Base-by-base conservation (phyloP, 2,329 filamentous ascomycete species). In the Botrytis sinoallii region DNA sequence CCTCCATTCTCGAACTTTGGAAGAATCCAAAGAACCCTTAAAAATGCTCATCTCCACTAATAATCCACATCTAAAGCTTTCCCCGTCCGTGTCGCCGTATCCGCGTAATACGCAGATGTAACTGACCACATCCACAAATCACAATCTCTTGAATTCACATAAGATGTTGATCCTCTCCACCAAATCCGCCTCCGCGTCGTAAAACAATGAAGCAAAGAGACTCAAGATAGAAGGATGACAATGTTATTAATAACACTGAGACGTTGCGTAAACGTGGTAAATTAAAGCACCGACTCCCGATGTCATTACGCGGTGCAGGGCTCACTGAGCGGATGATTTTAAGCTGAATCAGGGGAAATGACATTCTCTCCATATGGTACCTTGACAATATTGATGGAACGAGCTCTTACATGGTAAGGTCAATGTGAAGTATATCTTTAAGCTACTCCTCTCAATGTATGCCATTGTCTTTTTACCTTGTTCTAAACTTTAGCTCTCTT, bases 271-370 rank as follows among this genome's bases (percentile, higher is more conserved):
- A 40, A 52, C 59, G 42, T 40, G n/a, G 44, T 71, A 63, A 71
- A 65, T 71, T 52, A 71, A 71, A 71, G 59, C 32, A 71, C 32
- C 25, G 60, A 71, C 60, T 22, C 7, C 32, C 48, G 35, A 42
- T 55, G 20, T 52, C 42, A 71, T 18, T 55, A 65, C 69, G 69
- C 57, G 18, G 32, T 40, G 25, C 65, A 55, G 35, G 65, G 65
- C 48, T 68, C 48, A 29, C 46, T 22, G 1, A 22, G 35, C 35
- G 48, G 35, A 42, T 18, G 16, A 25, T 40, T 12, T 42, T 29
- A 18, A 55, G 38, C 48, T 71, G 59, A 65, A 71, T 71, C 69
- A 71, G 69, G 69, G 69, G 69, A 40, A 65, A 40, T 71, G 57
- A 25, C 14, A 40, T 48, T 65, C 1, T 32, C 32, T 42, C 35